Evolutionary conservation across 495 filamentous ascomycete genomes (phyloP), one percentile per base, ranked within the genome.

Genomic region (Neurospora sp.): DNA sequence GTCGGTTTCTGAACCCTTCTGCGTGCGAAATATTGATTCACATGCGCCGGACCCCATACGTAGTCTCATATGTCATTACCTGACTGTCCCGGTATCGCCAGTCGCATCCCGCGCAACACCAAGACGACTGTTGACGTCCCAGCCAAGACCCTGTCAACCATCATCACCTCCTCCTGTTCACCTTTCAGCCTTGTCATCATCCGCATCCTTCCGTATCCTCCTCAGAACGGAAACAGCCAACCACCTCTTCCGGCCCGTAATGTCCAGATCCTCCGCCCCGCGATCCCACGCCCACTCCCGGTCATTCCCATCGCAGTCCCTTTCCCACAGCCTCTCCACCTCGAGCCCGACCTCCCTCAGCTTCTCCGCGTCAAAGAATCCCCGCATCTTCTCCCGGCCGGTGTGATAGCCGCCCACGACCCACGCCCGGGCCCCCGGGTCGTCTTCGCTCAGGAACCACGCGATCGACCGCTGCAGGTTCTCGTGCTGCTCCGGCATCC

Each of bases 331-430:
- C 69, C 78, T 78, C 82, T 94, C 92, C 35, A 92, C 78, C 75
- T 87, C 87, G 71, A 98, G 80, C 2, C 90, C 93, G 42, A 79
- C 83, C 72, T 80, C 80, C 16, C 78, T 77, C 3, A 87, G 84
- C n/a, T 82, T 84, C 45, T 89, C 87, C 39, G 65, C 74, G n/a
- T 82, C 85, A 78, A 95, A 96, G 82, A 97, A 97, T 1, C 79
- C 81, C 1, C 84, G 85, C 79, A 97, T 85, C 76, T 91, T 91
- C 9, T 81, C 84, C 61, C 94, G 83, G 0, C 93, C 94, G 0
- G 94, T 97, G 81, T 98, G 94, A 75, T 97, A 95, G 0, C 92
- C 92, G 1, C 89, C 90, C 22, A 94, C 84, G 9, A 91, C 87
- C 84, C 90, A 91, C 9, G 91, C 86, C 41, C 86, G 79, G 0